A percentile compares a stretch with the other conserved stretches of the same genome.
Evolutionary conservation across 164 flowering plant species (phyloP).

Genomic region (Magnolia officinalis): DNA sequence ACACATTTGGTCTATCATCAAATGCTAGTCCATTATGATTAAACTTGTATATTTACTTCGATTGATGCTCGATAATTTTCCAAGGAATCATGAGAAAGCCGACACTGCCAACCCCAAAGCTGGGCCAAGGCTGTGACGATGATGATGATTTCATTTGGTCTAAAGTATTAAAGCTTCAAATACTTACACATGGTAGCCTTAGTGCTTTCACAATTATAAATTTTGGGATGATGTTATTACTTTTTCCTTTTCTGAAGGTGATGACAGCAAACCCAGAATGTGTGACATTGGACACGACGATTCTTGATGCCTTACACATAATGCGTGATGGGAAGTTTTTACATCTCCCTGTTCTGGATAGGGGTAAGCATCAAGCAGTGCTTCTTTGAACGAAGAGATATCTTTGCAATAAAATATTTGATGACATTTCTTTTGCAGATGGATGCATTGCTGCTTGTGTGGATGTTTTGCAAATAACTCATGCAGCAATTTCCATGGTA

Average conservation of each 20-base stretch:
- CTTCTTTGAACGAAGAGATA: not conserved
- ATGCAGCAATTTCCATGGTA: slow-evolving; percentile 98
- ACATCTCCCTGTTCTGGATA: slow-evolving; percentile 90
- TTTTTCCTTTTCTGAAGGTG: slow-evolving; percentile 41
- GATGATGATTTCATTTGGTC: not conserved
- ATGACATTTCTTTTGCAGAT: slow-evolving; percentile 45
- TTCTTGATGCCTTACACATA: slow-evolving; percentile 89
- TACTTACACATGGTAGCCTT: not conserved
- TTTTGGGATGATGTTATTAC: not conserved
- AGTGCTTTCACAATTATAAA: not conserved
- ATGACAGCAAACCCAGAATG: slow-evolving; percentile 96
- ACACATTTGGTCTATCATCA: no score
- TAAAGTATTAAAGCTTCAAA: not conserved
- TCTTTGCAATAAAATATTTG: not conserved
- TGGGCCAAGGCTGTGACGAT: not conserved
- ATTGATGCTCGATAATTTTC: no score
- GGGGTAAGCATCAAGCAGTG: slow-evolving; percentile 38
- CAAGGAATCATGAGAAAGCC: no score
- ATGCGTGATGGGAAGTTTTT: slow-evolving; percentile 97
- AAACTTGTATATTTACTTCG: no score
- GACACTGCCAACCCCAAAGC: not conserved
- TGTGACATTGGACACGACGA: slow-evolving; percentile 78
- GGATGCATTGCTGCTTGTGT: slow-evolving; percentile 74
- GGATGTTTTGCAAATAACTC: slow-evolving; percentile 94
- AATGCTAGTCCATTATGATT: no score